Evolutionary conservation across 768 basidiomycete species (phyloP).

Genomic region (Rhodosporidiobolus sp.): DNA sequence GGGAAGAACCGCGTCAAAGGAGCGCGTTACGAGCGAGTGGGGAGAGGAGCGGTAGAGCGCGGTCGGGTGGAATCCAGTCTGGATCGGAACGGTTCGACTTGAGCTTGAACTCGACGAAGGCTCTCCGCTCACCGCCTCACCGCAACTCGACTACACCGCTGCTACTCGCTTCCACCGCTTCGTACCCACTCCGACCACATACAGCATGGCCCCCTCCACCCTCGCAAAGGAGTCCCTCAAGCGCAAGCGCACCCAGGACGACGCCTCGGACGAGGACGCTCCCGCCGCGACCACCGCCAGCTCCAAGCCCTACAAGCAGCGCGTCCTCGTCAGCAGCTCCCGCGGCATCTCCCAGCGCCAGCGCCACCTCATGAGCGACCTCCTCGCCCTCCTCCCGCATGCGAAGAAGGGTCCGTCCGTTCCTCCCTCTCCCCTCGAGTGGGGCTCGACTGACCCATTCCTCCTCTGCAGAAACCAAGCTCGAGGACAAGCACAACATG

Average conservation of each 20-base stretch:
- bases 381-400: slow-evolving; percentile 85
- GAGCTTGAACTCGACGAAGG: not conserved
- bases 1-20: no score
- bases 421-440: not conserved
- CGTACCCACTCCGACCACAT: not conserved
- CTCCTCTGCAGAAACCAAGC: slow-evolving; percentile 72
- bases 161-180: not conserved
- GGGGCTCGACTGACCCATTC: not conserved
- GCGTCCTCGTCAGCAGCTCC: slow-evolving; percentile 86
- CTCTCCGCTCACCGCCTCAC: not conserved
- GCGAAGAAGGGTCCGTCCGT: slow-evolving; percentile 79
- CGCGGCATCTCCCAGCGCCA: slow-evolving; percentile 92
- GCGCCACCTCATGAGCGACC: slow-evolving; percentile 93
- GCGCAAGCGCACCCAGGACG: slow-evolving; percentile 32
- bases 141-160: not conserved
- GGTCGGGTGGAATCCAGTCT: no score
- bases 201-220: slow-evolving; percentile 14
- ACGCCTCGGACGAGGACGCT: not conserved
- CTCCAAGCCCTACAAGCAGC: slow-evolving; percentile 80
- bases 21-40: no score
- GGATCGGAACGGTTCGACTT: no score
- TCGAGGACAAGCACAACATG: slow-evolving; percentile 93
- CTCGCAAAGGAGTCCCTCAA: slow-evolving; percentile 34
- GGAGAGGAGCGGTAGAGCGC: no score
- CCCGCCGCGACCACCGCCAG: not conserved